Evolutionary conservation across 1,139 yeast genomes (phyloP).

Genomic region (Magnusiomyces paraingens): DNA sequence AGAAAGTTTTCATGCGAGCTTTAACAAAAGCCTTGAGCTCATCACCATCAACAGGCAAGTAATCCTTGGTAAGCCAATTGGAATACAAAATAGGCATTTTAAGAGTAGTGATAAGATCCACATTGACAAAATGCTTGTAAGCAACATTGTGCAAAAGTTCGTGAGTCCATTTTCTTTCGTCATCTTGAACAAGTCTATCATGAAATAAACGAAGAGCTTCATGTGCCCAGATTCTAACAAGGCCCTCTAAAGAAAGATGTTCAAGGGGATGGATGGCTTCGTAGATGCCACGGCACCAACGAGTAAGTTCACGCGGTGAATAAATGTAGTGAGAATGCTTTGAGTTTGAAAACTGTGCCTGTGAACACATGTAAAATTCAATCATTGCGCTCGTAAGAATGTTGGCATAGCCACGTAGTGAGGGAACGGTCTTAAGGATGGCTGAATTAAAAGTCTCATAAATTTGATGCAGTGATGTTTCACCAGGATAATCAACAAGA

Average conservation of each 20-base stretch:
- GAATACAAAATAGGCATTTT: conserved; percentile 56
- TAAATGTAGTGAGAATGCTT: conserved; percentile 55
- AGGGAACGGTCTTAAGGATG: conserved; percentile 56
- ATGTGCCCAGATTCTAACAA: conserved; percentile 71
- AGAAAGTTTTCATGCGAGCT: conserved; percentile 63
- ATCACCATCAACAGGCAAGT: conserved; percentile 48
- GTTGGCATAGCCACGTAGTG: conserved; percentile 47
- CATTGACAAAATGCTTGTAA: conserved; percentile 42
- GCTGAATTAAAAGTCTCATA: conserved; percentile 57
- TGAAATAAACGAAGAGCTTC: conserved; percentile 73
- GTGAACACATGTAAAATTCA: conserved; percentile 48
- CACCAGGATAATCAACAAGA: conserved; percentile 76
- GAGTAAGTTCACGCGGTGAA: conserved; percentile 86
- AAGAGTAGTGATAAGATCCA: conserved; percentile 37
- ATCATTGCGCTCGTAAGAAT: conserved; percentile 63
- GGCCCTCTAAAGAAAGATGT: conserved; percentile 36
- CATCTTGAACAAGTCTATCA: conserved; percentile 53
- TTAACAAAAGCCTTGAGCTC: conserved; percentile 50
- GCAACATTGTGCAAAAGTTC: conserved; percentile 40
- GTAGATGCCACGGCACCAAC: conserved; percentile 79
- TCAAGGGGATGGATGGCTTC: conserved; percentile 45
- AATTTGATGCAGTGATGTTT: conserved; percentile 57
- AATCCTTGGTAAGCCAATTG: conserved; percentile 64
- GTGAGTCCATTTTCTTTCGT: conserved; percentile 51
- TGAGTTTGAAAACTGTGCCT: conserved; percentile 35